Evolutionary conservation across 768 basidiomycete genomes (phyloP).

Genomic region (Gymnopilus junonius): DNA sequence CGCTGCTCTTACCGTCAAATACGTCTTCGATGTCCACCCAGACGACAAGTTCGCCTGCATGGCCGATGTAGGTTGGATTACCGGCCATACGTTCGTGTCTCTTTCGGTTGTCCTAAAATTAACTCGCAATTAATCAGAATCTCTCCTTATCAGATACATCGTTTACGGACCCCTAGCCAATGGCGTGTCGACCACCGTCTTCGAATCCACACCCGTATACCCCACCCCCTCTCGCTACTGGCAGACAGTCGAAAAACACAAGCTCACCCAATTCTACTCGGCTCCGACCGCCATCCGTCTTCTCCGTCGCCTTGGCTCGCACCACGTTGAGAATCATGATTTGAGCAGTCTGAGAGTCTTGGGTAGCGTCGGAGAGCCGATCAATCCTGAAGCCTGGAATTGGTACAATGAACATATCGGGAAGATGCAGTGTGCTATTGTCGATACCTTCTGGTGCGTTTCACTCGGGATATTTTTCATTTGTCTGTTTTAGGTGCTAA

Average conservation of each 20-base stretch:
- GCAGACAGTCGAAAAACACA: constrained; percentile 92
- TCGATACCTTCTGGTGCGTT: constrained; percentile 85
- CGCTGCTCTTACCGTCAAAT: constrained; percentile 91
- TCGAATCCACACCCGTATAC: constrained; percentile 97
- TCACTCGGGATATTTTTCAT: too few species aligned
- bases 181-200: constrained; percentile 85
- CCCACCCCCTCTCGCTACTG: constrained; percentile 97
- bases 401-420: constrained; percentile 99
- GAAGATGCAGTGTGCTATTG: constrained; percentile 84
- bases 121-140: constrained; percentile 5
- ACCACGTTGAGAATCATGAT: constrained; percentile 85
- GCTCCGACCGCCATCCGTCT: constrained; percentile 95
- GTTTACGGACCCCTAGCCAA: constrained; percentile 93
- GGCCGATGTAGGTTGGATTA: constrained; percentile 99
- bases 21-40: constrained; percentile 97
- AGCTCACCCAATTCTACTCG: constrained; percentile 95
- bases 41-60: constrained; percentile 97
- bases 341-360: constrained; percentile 83
- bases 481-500: too few species aligned
- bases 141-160: constrained; percentile 63
- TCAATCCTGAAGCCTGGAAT: constrained; percentile 99
- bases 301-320: constrained; percentile 76
- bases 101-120: constrained; percentile 12
- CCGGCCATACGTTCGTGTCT: constrained; percentile 77
- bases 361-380: constrained; percentile 96